Percentiles rank a stretch among this genome's conserved stretches.
These are phyloP conservation scores for Rhodocollybia butyracea DNA, from an alignment of 768 basidiomycete species.

Conservation along the genomic window DNA sequence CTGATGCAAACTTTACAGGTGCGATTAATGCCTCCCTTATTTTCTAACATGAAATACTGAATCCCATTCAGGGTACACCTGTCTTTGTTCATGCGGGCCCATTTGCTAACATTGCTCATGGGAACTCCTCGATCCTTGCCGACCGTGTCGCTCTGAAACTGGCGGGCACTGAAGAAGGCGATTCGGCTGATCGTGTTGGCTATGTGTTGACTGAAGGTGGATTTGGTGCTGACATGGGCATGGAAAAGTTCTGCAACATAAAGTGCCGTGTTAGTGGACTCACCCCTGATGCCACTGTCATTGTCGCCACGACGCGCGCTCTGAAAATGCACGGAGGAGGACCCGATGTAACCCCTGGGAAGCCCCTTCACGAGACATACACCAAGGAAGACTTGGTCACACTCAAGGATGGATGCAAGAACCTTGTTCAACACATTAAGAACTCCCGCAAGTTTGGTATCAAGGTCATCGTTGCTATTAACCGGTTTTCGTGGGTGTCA, in stretches of 20 bases:
- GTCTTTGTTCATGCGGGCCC: slow-evolving; percentile 99
- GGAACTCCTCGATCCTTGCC: slow-evolving; percentile 98
- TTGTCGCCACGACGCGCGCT: slow-evolving; percentile 96
- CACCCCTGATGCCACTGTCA: slow-evolving; percentile 89
- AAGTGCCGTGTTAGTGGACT: slow-evolving; percentile 94
- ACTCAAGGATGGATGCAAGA: slow-evolving; percentile 89
- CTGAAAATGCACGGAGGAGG: slow-evolving; percentile 99
- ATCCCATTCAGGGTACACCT: slow-evolving; percentile 72
- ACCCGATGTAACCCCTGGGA: slow-evolving; percentile 94
- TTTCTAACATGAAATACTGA: neutral
- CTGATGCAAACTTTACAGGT: slow-evolving; percentile 96
- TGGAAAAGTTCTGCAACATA: slow-evolving; percentile 99
- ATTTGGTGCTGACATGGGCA: slow-evolving; percentile 98
- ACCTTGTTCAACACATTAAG: slow-evolving; percentile 89
- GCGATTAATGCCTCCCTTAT: slow-evolving; percentile 7
- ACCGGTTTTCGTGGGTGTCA: slow-evolving; percentile 82
- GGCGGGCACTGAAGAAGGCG: slow-evolving; percentile 91
- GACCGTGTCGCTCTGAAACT: slow-evolving; percentile 96
- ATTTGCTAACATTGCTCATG: slow-evolving; percentile 98
- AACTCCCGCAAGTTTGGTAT: slow-evolving; percentile 95
- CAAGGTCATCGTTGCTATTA: slow-evolving; percentile 95
- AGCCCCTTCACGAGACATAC: slow-evolving; percentile 90
- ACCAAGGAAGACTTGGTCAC: slow-evolving; percentile 89
- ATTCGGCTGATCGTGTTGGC: slow-evolving; percentile 74
- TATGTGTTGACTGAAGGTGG: slow-evolving; percentile 98